A percentile compares a stretch with the other conserved stretches of the same genome.
phyloP scores from a whole-genome alignment of 2,329 filamentous ascomycete species.

The Bimuria novae-zelandiae region DNA sequence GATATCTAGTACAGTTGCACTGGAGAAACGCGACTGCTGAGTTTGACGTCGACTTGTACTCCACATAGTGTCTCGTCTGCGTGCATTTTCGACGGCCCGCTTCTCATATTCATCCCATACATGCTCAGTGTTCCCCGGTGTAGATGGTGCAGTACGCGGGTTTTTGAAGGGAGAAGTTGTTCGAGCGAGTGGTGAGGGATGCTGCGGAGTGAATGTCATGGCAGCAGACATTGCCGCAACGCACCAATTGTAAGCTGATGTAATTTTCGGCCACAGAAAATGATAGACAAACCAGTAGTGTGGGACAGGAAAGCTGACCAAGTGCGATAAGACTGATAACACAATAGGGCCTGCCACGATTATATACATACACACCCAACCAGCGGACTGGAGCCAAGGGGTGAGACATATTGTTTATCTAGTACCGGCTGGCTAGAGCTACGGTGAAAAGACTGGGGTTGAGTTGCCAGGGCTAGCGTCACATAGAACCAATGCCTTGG shows the following conservation, averaged over 20 bases:
- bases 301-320: slow-evolving; percentile 18
- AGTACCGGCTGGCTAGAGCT: slow-evolving; percentile 14
- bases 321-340: slow-evolving; percentile 34
- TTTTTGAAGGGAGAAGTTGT: slow-evolving; percentile 34
- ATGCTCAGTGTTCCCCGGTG: slow-evolving; percentile 34
- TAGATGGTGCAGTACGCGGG: slow-evolving; percentile 31
- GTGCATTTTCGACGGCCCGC: slow-evolving; percentile 37
- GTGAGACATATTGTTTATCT: slow-evolving; percentile 43
- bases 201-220: slow-evolving; percentile 25
- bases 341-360: slow-evolving; percentile 31
- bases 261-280: background rate
- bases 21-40: slow-evolving; percentile 22
- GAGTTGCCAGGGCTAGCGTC: slow-evolving; percentile 31
- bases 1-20: slow-evolving; percentile 24
- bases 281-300: slow-evolving; percentile 20
- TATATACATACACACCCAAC: slow-evolving; percentile 42
- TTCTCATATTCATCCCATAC: slow-evolving; percentile 44
- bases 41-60: slow-evolving; percentile 10
- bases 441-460: slow-evolving; percentile 29
- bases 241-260: background rate
- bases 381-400: slow-evolving; percentile 29
- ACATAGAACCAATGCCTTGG: slow-evolving; percentile 38
- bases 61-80: slow-evolving; percentile 26
- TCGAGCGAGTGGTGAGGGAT: slow-evolving; percentile 29
- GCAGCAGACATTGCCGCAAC: slow-evolving; percentile 18